Evolutionary conservation across 805 yeast species (phyloP).

Genomic region (Nakazawaea populi): DNA sequence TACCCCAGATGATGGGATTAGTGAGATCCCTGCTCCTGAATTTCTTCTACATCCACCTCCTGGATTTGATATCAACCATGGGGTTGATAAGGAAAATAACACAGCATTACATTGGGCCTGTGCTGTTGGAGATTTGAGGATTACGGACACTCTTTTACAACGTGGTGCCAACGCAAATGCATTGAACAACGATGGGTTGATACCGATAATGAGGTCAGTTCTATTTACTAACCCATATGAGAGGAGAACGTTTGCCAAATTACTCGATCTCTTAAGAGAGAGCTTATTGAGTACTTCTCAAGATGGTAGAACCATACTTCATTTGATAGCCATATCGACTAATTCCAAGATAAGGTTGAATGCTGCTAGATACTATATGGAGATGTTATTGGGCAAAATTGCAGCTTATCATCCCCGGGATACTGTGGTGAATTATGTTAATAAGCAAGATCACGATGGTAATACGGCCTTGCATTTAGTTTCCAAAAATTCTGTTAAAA

Average conservation of each 20-base stretch:
- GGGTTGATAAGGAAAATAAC: constrained; percentile 92
- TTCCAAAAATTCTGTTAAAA: constrained; percentile 36
- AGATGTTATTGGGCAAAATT: constrained; percentile 66
- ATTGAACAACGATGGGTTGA: constrained; percentile 69
- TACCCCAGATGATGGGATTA: constrained; percentile 45
- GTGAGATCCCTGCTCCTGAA: constrained; percentile 47
- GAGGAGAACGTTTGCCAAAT: constrained; percentile 69
- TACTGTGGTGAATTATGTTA: constrained; percentile 49
- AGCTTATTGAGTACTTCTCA: constrained; percentile 76
- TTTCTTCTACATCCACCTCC: constrained; percentile 59
- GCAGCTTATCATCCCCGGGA: constrained; percentile 59
- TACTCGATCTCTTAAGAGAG: constrained; percentile 69
- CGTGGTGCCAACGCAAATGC: constrained; percentile 68
- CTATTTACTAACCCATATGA: constrained; percentile 85
- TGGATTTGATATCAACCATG: constrained; percentile 65
- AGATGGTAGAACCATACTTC: constrained; percentile 72
- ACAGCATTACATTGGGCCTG: constrained; percentile 98
- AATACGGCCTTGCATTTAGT: constrained; percentile 52
- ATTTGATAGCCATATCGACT: constrained; percentile 73
- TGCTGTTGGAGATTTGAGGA: constrained; percentile 79
- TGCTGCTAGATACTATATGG: constrained; percentile 79
- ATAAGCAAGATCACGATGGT: constrained; percentile 52
- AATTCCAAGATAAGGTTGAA: constrained; percentile 63
- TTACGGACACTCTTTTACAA: constrained; percentile 68
- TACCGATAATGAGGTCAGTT: constrained; percentile 80